Evolutionary conservation across 768 basidiomycete genomes (phyloP), one percentile per base, ranked within the genome.

Genomic region (Lactarius sp.): DNA sequence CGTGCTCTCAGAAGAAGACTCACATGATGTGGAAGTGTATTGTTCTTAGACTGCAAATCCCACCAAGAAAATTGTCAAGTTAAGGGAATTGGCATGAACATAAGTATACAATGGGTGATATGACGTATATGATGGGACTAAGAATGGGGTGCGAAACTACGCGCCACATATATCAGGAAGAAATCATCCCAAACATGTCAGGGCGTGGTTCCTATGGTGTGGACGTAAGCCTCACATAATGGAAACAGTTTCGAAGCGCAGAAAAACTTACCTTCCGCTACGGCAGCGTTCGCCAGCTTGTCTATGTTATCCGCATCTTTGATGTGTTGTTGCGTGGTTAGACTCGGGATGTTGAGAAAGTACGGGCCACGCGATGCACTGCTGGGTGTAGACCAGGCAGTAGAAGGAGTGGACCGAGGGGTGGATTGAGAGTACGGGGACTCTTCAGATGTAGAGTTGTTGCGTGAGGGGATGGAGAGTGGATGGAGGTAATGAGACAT

Each of bases 241-340:
- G 10, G 9, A 49, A 27, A 49, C 3, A 49, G 27, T 22, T 12
- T 49, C 8, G 47, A 49, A 49, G 47, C 44, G n/a, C n/a, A 47
- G 0, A 47, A 49, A 49, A 49, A 13, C 47, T 27, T 2, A 49
- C 47, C 47, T 49, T 49, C 22, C 27, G 47, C 27, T 49, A 27
- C 36, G 36, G 57, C 58, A 13, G 58, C 58, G n/a, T 42, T 64
- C 13, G 62, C 62, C 33, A 59, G 10, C 7, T 50, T 64, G 34
- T 64, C 62, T 33, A 64, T 47, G 8, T 34, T 54, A 18, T 64
- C 62, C 8, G 62, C 62, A 36, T 64, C 52, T 41, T 64, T 64
- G 46, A 64, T 64, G 10, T 46, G 58, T 2, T 47, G 56, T 18
- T 41, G 62, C 37, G 58, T 31, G 0, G 37, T 22, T 18, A 16